phyloP scores from a whole-genome alignment of 2,329 filamentous ascomycete species.

The Aspergillus sp. region DNA sequence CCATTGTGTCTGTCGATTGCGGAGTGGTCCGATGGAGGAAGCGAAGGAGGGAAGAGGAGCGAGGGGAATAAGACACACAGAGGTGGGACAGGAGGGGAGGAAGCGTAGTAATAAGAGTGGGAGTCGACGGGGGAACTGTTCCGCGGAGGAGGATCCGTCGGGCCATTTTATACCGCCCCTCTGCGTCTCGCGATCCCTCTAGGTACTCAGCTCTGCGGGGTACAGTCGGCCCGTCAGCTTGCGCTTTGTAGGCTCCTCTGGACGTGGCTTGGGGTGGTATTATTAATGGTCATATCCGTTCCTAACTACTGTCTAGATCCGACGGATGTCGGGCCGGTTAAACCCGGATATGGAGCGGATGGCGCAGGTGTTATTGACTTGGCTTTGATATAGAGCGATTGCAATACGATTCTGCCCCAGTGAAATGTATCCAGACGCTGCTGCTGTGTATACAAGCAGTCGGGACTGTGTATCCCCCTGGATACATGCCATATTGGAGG shows the following conservation, averaged over 20 bases:
- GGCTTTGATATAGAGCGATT: not conserved
- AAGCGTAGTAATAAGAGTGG: too few species aligned
- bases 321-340: constrained; percentile 7
- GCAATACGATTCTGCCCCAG: not conserved
- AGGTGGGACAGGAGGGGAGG: too few species aligned
- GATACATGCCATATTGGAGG: too few species aligned
- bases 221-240: not conserved
- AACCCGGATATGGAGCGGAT: constrained; percentile 5
- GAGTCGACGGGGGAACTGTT: not conserved
- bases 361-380: not conserved
- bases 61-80: not conserved
- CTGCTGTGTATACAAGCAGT: too few species aligned
- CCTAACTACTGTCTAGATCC: not conserved
- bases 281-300: not conserved
- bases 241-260: not conserved
- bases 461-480: too few species aligned
- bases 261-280: not conserved
- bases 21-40: not conserved
- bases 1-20: constrained; percentile 24
- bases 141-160: not conserved
- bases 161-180: not conserved
- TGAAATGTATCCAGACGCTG: too few species aligned
- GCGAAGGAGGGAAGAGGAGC: not conserved
- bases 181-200: not conserved
- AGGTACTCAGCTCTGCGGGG: not conserved